A percentile compares a stretch with the other conserved stretches of the same genome.
These are phyloP conservation scores for Sicyos baderoa DNA, from an alignment of 306 rosid genomes.

Conservation along the genomic window DNA sequence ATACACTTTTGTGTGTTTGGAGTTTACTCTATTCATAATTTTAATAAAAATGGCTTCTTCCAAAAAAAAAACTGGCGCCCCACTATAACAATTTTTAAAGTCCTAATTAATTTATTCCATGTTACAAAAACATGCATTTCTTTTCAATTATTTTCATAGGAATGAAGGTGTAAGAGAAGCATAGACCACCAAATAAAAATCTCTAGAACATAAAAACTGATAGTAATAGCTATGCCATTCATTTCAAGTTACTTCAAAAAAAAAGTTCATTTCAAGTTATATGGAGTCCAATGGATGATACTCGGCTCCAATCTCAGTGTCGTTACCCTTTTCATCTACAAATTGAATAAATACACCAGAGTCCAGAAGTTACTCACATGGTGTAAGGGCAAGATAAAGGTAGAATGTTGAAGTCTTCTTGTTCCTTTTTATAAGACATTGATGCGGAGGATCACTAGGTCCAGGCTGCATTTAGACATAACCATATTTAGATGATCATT, in stretches of 20 bases:
- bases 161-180: background rate
- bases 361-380: conserved; percentile 54
- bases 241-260: no score
- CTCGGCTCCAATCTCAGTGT: background rate
- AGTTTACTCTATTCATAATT: no score
- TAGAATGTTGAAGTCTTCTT: conserved; percentile 79
- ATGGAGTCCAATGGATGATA: background rate
- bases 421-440: conserved; percentile 79
- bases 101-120: background rate
- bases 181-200: no score
- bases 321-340: background rate
- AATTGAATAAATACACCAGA: conserved; percentile 9
- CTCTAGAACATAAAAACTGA: no score
- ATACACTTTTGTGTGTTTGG: no score
- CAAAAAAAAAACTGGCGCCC: no score
- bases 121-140: background rate
- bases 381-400: conserved; percentile 68
- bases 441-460: conserved; percentile 61
- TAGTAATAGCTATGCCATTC: no score
- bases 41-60: no score
- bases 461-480: conserved; percentile 74
- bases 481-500: conserved; percentile 22
- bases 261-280: background rate
- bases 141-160: conserved; percentile 1
- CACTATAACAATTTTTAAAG: background rate